Base-by-base conservation (phyloP, 2,329 filamentous ascomycete species). In the Verticillium zaregamsianum region DNA sequence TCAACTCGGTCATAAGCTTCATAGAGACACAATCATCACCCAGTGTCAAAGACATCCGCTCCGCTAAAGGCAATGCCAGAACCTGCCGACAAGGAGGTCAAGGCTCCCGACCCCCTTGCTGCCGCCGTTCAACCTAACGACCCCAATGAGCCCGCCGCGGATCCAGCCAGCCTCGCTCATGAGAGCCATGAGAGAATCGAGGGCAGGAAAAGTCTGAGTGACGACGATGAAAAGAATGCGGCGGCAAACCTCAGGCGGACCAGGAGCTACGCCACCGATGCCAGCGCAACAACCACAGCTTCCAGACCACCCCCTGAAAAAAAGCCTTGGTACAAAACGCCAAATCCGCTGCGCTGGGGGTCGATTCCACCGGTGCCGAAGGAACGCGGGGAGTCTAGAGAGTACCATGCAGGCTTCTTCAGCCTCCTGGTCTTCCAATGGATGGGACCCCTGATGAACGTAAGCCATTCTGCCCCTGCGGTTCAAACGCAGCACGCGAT, bases 371-470 rank as follows among this genome's bases (percentile, higher is more conserved):
- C 82, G 0, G 77, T 89, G 1, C 87, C 87, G 40, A 74, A 82
- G 57, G 79, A 81, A 67, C 79, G 80, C 61, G 68, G 67, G 7
- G 73, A 80, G 0, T 93, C 86, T 6, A 85, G 84, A 64, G 93
- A 97, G 76, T 82, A 92, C 71, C 81, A 79, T 4, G 93, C 93
- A 5, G 79, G 84, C 2, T 89, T 93, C 70, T 83, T 95, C 65
- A 96, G 91, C 76, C 73, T 82, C 61, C 73, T 96, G 25, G 90
- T 89, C 4, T 98, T 97, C 71, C 86, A 92, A 73, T 98, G 94
- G 94, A 94, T 97, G 82, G 87, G 87, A 0, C 89, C 92, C 1
- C 72, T 98, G 61, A 98, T 98, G 93, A 82, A 77, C 65, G 89
- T 90, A 74, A 77, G 85, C 79, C 28, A 57, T 40, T 28, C 14